Percentiles rank a stretch among this genome's conserved stretches.
Conservation (phyloP, 352 stramenopile species). For the Pythium sukuiense region DNA sequence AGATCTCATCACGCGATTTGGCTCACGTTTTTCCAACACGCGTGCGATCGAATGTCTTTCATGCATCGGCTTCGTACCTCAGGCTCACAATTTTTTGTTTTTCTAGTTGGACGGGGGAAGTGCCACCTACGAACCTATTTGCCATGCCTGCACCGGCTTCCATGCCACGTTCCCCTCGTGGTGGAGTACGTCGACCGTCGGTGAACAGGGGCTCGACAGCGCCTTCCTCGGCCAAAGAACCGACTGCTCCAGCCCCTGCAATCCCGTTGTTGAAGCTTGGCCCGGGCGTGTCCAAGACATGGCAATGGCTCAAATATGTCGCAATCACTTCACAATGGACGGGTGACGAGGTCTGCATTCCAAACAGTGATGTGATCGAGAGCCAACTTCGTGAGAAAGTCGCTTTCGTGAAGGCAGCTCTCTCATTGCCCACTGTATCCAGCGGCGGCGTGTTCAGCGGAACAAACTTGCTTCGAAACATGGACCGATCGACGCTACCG, state of each 20-base stretch:
- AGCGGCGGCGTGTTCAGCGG: slow-evolving; percentile 42
- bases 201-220: neutral
- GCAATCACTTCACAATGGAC: neutral
- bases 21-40: slow-evolving; percentile 9
- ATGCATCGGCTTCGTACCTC: neutral
- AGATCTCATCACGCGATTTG: neutral
- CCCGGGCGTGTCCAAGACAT: neutral
- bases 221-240: neutral
- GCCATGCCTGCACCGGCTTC: neutral
- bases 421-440: slow-evolving; percentile 1
- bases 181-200: neutral
- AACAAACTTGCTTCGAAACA: slow-evolving; percentile 39
- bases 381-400: slow-evolving; percentile 42
- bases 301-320: neutral
- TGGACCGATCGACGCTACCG: slow-evolving; percentile 32
- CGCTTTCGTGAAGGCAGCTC: slow-evolving; percentile 11
- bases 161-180: neutral
- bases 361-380: slow-evolving; percentile 23
- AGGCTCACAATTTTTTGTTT: neutral
- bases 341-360: neutral
- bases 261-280: neutral
- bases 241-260: neutral
- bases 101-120: slow-evolving; percentile 3
- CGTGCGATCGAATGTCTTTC: neutral
- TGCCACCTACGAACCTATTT: neutral